Percentiles rank a stretch among this genome's conserved stretches.
Conservation (phyloP, 495 filamentous ascomycete genomes). For the Aspergillus sclerotioniger region DNA sequence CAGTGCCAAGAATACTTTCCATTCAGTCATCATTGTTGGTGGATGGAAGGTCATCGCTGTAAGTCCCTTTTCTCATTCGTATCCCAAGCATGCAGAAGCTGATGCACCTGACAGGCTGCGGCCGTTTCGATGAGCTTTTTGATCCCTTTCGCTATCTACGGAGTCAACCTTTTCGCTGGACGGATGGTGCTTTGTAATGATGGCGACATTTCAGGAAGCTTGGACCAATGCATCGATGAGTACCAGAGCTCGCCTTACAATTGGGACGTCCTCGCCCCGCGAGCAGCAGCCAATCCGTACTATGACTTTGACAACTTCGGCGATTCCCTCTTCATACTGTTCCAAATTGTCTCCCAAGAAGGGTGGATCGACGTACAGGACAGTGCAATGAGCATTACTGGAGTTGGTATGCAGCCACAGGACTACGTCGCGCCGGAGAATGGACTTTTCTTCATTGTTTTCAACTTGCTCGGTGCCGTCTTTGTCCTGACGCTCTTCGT, state of each 20-base stretch:
- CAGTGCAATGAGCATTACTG: slow-evolving; percentile 78
- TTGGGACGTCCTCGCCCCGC: slow-evolving; percentile 81
- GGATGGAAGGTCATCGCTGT: slow-evolving; percentile 83
- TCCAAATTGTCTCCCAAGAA: slow-evolving; percentile 98
- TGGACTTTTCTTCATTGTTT: slow-evolving; percentile 89
- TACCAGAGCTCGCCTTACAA: slow-evolving; percentile 71
- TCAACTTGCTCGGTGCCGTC: slow-evolving; percentile 95
- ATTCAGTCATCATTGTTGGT: slow-evolving; percentile 90
- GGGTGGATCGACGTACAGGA: slow-evolving; percentile 94
- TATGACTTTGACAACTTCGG: slow-evolving; percentile 96
- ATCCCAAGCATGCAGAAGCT: not conserved
- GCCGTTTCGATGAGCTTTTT: slow-evolving; percentile 92
- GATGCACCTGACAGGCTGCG: slow-evolving; percentile 54
- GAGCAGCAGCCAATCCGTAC: slow-evolving; percentile 74
- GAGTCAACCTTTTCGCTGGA: slow-evolving; percentile 87
- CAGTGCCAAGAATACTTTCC: slow-evolving; percentile 92
- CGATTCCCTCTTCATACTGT: slow-evolving; percentile 88
- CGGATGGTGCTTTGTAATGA: slow-evolving; percentile 84
- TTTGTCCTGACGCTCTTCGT: slow-evolving; percentile 98
- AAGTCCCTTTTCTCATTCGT: slow-evolving; percentile 17
- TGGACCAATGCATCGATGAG: slow-evolving; percentile 74
- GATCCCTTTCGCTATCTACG: slow-evolving; percentile 96
- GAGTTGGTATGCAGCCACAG: slow-evolving; percentile 66
- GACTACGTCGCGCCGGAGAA: slow-evolving; percentile 72
- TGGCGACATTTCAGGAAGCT: slow-evolving; percentile 46